phyloP scores from a whole-genome alignment of 1,284 basidiomycete genomes.

The Leccinum fuscescens region DNA sequence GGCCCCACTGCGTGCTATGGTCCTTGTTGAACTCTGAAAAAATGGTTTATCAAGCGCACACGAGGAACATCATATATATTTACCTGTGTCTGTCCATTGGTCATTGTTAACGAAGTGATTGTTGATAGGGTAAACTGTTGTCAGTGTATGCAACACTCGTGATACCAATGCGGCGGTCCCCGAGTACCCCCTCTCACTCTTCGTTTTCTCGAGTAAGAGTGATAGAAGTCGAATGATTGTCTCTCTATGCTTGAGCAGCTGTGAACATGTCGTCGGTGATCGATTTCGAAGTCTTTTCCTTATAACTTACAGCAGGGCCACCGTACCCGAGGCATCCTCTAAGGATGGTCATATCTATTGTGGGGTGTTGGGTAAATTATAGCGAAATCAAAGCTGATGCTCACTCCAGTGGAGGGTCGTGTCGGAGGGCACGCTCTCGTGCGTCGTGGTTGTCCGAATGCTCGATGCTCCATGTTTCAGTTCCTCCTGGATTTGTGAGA shows the following conservation, averaged over 20 bases:
- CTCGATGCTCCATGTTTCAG: constrained; percentile 92
- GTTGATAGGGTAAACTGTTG: constrained; percentile 79
- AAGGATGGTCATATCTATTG: constrained; percentile 70
- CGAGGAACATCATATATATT: constrained; percentile 17
- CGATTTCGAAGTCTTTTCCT: background rate
- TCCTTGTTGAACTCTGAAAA: constrained; percentile 65
- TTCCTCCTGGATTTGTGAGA: constrained; percentile 81
- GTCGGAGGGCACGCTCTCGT: constrained; percentile 82
- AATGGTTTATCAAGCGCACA: background rate
- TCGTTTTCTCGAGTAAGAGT: constrained; percentile 75
- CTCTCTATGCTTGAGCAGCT: constrained; percentile 73
- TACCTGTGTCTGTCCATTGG: constrained; percentile 80
- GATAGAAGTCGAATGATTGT: constrained; percentile 69
- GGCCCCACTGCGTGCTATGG: constrained; percentile 84
- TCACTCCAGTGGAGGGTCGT: constrained; percentile 93
- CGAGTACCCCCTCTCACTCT: constrained; percentile 88
- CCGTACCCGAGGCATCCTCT: constrained; percentile 78
- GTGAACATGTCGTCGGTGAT: constrained; percentile 9
- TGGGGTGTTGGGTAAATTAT: constrained; percentile 8
- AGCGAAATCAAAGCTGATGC: constrained; percentile 31
- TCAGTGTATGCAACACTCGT: constrained; percentile 75
- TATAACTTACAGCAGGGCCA: constrained; percentile 52
- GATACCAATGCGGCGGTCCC: constrained; percentile 80
- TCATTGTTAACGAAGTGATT: constrained; percentile 81
- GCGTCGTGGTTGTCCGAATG: constrained; percentile 82